Evolutionary conservation across 257 asterid species (phyloP).

Genomic region (Misopates orontium): DNA sequence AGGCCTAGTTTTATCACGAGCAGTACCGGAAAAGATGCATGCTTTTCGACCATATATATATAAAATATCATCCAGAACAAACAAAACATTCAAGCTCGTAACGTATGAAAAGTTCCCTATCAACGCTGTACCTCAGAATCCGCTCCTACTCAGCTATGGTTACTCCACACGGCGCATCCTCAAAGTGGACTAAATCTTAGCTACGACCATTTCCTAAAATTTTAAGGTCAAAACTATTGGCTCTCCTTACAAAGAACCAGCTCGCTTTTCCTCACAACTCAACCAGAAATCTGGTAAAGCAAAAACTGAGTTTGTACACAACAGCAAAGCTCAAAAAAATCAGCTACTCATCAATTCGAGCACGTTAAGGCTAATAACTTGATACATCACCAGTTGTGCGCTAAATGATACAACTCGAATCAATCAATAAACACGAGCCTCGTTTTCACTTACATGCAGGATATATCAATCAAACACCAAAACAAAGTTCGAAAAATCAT

Average conservation of each 20-base stretch:
- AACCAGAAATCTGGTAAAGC: not conserved
- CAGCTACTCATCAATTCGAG: conserved; percentile 11
- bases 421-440: no score
- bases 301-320: no score
- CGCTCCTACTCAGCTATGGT: conserved; percentile 2
- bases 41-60: not conserved
- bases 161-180: no score
- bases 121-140: not conserved
- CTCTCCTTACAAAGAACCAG: no score
- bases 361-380: not conserved
- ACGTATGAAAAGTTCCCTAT: not conserved
- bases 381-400: not conserved
- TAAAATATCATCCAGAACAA: not conserved
- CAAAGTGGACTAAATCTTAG: no score
- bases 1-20: not conserved
- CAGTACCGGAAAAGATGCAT: not conserved
- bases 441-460: no score
- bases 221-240: no score
- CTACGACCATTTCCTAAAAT: no score
- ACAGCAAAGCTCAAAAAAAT: conserved; percentile 7
- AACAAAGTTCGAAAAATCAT: not conserved
- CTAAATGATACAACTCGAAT: no score
- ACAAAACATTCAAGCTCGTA: conserved; percentile 8
- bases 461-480: conserved; percentile 13
- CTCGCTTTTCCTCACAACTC: no score